Evolutionary conservation across 805 yeast species (phyloP).

Genomic region (Dipodascus geniculatus): DNA sequence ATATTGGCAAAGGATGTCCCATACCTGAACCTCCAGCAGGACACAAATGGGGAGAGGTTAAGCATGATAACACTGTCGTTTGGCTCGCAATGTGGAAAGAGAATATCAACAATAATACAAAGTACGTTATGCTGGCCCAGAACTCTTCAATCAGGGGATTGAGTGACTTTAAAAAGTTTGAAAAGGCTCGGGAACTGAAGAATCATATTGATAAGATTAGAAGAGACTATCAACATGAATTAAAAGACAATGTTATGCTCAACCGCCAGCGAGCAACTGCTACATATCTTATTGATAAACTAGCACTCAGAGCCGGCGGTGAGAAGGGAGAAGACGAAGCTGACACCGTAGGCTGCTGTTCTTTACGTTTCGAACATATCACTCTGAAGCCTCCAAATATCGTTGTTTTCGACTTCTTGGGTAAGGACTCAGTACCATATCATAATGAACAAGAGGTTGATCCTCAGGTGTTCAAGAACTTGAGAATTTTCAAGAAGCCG

Average conservation of each 20-base stretch:
- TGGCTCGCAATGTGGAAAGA: constrained; percentile 99
- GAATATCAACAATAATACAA: constrained; percentile 69
- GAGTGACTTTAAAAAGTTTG: constrained; percentile 84
- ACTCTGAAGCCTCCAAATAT: constrained; percentile 74
- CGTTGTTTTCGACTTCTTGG: constrained; percentile 83
- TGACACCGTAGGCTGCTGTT: constrained; percentile 96
- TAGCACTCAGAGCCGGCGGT: constrained; percentile 96
- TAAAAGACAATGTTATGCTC: constrained; percentile 67
- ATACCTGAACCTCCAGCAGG: constrained; percentile 81
- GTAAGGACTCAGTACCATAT: constrained; percentile 88
- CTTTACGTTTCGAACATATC: constrained; percentile 81
- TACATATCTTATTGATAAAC: constrained; percentile 79
- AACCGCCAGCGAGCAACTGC: constrained; percentile 92
- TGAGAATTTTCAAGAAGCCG: constrained; percentile 72
- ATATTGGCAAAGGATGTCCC: constrained; percentile 58
- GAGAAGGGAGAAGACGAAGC: constrained; percentile 97
- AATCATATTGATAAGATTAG: constrained; percentile 62
- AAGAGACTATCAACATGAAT: constrained; percentile 54
- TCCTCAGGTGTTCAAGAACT: constrained; percentile 80
- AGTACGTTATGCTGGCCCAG: constrained; percentile 86
- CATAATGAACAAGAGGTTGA: constrained; percentile 91
- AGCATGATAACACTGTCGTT: constrained; percentile 79
- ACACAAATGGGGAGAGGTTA: constrained; percentile 81
- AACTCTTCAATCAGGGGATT: constrained; percentile 84
- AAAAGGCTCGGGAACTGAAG: constrained; percentile 80